Percentiles rank a stretch among this genome's conserved stretches.
Evolutionary conservation across 306 rosid species (phyloP).

Genomic region (Fagus sylvatica): DNA sequence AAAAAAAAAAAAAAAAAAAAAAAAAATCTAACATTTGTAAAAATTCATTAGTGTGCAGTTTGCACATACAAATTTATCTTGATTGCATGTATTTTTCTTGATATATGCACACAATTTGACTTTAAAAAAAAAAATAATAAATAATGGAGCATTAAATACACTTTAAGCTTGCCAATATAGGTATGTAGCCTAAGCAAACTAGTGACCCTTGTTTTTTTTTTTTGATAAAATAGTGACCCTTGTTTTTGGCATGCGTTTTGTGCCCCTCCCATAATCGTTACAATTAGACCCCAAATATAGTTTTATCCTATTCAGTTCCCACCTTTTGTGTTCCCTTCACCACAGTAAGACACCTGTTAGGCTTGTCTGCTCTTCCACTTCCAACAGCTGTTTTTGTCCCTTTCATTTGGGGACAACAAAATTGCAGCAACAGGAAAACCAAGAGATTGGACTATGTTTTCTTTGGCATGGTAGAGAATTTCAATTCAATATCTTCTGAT

Average conservation of each 20-base stretch:
- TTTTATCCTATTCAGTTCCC: constrained; percentile 15
- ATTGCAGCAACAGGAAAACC: background rate
- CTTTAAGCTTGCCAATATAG: background rate
- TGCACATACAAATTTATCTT: too few species aligned
- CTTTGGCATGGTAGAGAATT: background rate
- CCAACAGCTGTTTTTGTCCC: constrained; percentile 11
- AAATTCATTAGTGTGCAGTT: too few species aligned
- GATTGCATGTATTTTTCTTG: too few species aligned
- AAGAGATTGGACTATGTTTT: background rate
- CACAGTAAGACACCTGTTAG: constrained; percentile 17
- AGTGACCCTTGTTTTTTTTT: too few species aligned
- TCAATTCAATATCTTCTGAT: constrained; percentile 1
- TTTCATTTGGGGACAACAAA: constrained; percentile 40
- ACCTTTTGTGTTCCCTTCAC: constrained; percentile 17
- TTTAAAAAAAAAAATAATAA: too few species aligned
- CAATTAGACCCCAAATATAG: background rate
- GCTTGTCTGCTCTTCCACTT: constrained; percentile 31
- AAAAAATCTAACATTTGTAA: too few species aligned
- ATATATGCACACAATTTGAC: too few species aligned
- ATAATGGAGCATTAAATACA: too few species aligned
- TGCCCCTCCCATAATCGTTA: background rate
- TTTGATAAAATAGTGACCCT: too few species aligned
- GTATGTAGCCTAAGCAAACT: background rate
- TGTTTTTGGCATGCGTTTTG: background rate
- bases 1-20: too few species aligned